A percentile compares a stretch with the other conserved stretches of the same genome.
phyloP scores from a whole-genome alignment of 202 grass and related monocot genomes.

The Saccharum hybrid region DNA sequence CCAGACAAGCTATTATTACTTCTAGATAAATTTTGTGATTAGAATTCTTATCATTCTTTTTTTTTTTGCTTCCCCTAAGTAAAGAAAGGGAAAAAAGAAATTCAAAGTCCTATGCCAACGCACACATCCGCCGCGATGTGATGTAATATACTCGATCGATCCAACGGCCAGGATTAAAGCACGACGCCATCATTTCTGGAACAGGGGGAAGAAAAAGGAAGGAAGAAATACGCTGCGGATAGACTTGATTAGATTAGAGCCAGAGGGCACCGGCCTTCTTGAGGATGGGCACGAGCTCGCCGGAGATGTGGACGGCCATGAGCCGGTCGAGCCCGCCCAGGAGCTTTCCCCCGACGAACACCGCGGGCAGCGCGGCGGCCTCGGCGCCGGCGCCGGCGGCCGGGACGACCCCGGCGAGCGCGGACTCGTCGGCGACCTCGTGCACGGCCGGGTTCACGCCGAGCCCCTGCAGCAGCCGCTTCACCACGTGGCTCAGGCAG shows the following conservation, averaged over 20 bases:
- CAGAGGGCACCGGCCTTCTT: slow-evolving; percentile 96
- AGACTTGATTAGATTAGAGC: slow-evolving; percentile 50
- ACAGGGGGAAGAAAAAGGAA: neutral
- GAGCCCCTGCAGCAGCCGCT: slow-evolving; percentile 79
- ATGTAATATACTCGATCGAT: slow-evolving; percentile 9
- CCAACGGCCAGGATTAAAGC: slow-evolving; percentile 39
- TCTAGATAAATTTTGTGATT: slow-evolving; percentile 17
- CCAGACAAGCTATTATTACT: neutral
- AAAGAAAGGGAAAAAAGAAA: neutral
- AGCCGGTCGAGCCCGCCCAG: slow-evolving; percentile 83
- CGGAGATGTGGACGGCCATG: slow-evolving; percentile 97
- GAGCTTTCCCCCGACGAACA: slow-evolving; percentile 84
- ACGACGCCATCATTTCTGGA: neutral
- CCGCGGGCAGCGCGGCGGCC: slow-evolving; percentile 50
- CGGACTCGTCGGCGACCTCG: slow-evolving; percentile 76
- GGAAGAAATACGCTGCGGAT: neutral
- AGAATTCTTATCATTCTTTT: neutral
- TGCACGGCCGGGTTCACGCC: slow-evolving; percentile 90
- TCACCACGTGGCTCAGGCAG: slow-evolving; percentile 90
- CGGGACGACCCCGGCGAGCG: slow-evolving; percentile 44
- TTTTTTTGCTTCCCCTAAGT: neutral
- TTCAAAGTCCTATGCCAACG: slow-evolving; percentile 26
- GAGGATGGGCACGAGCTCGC: slow-evolving; percentile 94
- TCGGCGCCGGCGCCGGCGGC: neutral
- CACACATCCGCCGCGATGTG: slow-evolving; percentile 4